Evolutionary conservation across 228 moss, liverwort and hornwort species (phyloP), one percentile per base, ranked within the genome.

Genomic region (Sphagnum fallax): DNA sequence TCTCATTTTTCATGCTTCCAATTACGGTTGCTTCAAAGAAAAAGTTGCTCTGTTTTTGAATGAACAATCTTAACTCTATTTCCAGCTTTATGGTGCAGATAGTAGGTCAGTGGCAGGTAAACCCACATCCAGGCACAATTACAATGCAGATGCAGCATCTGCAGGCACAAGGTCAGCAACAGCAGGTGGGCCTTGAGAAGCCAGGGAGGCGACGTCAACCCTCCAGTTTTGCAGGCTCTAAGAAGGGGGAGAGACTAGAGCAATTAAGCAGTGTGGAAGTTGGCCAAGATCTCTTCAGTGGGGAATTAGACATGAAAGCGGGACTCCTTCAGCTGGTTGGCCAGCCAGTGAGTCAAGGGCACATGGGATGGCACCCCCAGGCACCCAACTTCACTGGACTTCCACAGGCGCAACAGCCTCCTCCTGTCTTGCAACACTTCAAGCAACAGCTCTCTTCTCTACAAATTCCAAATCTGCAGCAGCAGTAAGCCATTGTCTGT

Each of bases 391-490:
- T 78, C 61, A 61, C 52, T 50, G 78, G 74, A 71, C 71, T 83
- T 62, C 65, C 78, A 58, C 85, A 83, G 73, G 75, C 83, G n/a
- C 81, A 84, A 62, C 83, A 86, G 50, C 72, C 82, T 64, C 77
- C 83, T 65, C 77, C 81, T 63, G 77, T 77, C 5, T 66, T 88
- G 72, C 92, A 83, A 75, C 81, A 90, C 72, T 78, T 86, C 69
- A 88, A 93, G 79, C 92, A 87, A 74, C 90, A 93, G 71, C 81
- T 84, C 53, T 84, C 88, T 64, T 83, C 84, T 68, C 72, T 87
- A 70, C 90, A 86, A 63, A 78, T 84, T 49, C 80, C 82, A 51
- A 69, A 78, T 65, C 80, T 79, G 63, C 81, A 81, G 16, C 71
- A 83, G 83, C 81, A 72, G 75, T 78, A n/a, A 47, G 69, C 57